Conservation (phyloP, 2,329 filamentous ascomycete genomes). For the Nigrospora oryzae region DNA sequence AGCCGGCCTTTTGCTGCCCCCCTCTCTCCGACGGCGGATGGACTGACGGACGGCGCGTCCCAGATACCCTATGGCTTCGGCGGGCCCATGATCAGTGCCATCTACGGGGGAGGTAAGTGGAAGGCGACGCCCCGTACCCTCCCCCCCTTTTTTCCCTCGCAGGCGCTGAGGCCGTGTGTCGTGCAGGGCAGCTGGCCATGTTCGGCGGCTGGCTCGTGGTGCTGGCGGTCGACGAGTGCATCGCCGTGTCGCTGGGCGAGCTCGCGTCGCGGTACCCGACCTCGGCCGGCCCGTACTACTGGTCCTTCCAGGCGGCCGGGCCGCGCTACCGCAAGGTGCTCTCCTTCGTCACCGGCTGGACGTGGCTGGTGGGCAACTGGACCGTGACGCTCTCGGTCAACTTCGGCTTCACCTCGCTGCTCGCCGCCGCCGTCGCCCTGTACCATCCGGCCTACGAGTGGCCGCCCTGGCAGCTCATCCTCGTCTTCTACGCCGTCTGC, state of each 20-base stretch:
- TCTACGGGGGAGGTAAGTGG: slow-evolving; percentile 26
- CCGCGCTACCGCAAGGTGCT: slow-evolving; percentile 31
- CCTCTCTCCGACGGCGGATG: not conserved
- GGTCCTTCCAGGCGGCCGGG: slow-evolving; percentile 39
- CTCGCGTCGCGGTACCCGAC: slow-evolving; percentile 43
- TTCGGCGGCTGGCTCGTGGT: slow-evolving; percentile 50
- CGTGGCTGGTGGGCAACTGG: slow-evolving; percentile 43
- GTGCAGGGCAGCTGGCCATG: slow-evolving; percentile 40
- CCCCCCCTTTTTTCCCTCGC: not conserved
- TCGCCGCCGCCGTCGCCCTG: slow-evolving; percentile 42
- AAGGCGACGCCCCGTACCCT: not conserved
- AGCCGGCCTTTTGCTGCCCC: not conserved
- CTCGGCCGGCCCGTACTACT: slow-evolving; percentile 44
- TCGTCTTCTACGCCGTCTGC: slow-evolving; percentile 55
- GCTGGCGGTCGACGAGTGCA: slow-evolving; percentile 41
- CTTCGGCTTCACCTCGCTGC: slow-evolving; percentile 45
- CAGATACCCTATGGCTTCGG: slow-evolving; percentile 44
- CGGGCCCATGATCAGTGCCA: slow-evolving; percentile 25
- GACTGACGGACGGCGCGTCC: not conserved
- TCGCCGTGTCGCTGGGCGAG: slow-evolving; percentile 41
- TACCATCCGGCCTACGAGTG: slow-evolving; percentile 44
- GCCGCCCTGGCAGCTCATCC: slow-evolving; percentile 47
- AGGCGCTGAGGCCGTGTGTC: not conserved
- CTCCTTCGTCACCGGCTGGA: slow-evolving; percentile 44
- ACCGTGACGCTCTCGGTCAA: slow-evolving; percentile 44